These are phyloP conservation scores for Echites panduratus DNA, from an alignment of 257 asterid species.

Conservation along the genomic window DNA sequence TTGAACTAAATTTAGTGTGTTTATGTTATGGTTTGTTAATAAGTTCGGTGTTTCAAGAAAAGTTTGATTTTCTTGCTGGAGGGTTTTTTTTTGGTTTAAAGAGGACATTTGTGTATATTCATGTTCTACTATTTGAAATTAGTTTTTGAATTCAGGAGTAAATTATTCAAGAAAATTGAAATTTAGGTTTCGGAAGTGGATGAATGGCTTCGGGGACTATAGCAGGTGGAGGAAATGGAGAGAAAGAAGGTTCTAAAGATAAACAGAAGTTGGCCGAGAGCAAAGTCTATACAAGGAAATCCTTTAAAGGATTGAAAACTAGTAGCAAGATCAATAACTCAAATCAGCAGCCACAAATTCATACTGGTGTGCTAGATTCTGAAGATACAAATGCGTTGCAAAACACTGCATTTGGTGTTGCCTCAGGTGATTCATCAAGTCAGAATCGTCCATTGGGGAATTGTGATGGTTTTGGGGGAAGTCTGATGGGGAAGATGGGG, in stretches of 20 bases:
- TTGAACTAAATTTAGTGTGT: background rate
- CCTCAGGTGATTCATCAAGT: slow-evolving; percentile 44
- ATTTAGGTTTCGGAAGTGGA: slow-evolving; percentile 22
- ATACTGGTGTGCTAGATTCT: slow-evolving; percentile 23
- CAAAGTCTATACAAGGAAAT: slow-evolving; percentile 62
- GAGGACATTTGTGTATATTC: background rate
- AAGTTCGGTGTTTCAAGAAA: background rate
- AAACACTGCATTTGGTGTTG: slow-evolving; percentile 32
- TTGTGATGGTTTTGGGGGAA: slow-evolving; percentile 30
- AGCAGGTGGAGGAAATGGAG: slow-evolving; percentile 53
- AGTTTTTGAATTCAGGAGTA: background rate
- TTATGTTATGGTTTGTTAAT: background rate
- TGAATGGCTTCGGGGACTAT: slow-evolving; percentile 29
- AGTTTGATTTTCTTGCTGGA: background rate
- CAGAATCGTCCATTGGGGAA: slow-evolving; percentile 17
- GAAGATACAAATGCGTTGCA: slow-evolving; percentile 35
- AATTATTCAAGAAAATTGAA: slow-evolving; percentile 3
- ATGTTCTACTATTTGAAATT: background rate
- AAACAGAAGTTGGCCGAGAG: slow-evolving; percentile 44
- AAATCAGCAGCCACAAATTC: slow-evolving; percentile 30
- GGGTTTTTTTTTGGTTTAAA: background rate
- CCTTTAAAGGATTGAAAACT: slow-evolving; percentile 48
- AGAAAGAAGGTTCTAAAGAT: slow-evolving; percentile 52
- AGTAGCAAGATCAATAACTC: slow-evolving; percentile 28
- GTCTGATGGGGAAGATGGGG: slow-evolving; percentile 30